These are phyloP conservation scores for Pleurozium schreberi DNA, from an alignment of 225 moss, liverwort and hornwort species.

Conservation along the genomic window DNA sequence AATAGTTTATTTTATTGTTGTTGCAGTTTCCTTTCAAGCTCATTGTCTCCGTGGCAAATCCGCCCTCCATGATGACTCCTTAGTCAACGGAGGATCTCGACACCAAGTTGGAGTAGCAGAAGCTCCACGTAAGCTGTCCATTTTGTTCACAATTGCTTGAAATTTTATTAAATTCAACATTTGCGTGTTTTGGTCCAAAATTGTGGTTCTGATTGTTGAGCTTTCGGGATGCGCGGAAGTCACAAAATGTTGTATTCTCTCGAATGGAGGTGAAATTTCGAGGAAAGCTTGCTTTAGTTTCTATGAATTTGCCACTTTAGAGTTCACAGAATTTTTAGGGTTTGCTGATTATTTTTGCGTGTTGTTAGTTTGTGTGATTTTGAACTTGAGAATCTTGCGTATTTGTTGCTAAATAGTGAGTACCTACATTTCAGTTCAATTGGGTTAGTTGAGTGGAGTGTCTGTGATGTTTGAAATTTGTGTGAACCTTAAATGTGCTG, in stretches of 20 bases:
- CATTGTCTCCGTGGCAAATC: background rate
- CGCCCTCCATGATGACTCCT: background rate
- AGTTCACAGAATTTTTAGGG: background rate
- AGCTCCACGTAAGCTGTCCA: background rate
- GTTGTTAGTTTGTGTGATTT: background rate
- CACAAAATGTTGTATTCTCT: background rate
- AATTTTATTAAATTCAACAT: background rate
- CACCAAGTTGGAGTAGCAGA: slow-evolving; percentile 13
- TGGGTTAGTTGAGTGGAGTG: background rate
- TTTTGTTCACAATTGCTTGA: background rate
- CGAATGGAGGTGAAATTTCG: background rate
- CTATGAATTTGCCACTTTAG: background rate
- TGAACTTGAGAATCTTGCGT: background rate
- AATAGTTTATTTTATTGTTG: too few relatives aligned
- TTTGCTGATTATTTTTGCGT: background rate
- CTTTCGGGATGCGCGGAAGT: background rate
- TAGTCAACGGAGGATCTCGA: background rate
- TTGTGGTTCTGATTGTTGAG: background rate
- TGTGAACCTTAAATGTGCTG: background rate
- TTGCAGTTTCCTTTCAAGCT: background rate
- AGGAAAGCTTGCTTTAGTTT: background rate
- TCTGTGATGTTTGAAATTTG: background rate
- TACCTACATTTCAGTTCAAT: background rate
- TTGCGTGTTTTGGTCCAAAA: background rate
- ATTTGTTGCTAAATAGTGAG: background rate